phyloP scores from a whole-genome alignment of 208 protist genomes.

The Crithidia brevicula region DNA sequence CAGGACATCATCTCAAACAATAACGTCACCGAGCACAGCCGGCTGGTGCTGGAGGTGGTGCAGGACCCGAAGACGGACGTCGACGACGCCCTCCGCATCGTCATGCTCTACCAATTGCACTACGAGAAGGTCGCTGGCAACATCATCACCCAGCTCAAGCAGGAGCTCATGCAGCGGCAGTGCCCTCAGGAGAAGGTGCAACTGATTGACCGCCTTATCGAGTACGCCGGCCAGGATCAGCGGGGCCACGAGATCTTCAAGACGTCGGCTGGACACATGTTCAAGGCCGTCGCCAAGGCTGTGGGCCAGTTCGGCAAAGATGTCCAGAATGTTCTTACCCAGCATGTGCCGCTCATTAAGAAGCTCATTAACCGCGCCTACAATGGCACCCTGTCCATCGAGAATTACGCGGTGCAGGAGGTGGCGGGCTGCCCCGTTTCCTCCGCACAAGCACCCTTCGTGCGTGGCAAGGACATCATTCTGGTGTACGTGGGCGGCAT shows the following conservation, averaged over 20 bases:
- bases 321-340: slow-evolving; percentile 97
- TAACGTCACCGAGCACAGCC: slow-evolving; percentile 78
- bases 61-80: slow-evolving; percentile 85
- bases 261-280: slow-evolving; percentile 70
- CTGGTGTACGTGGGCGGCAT: slow-evolving; percentile 83
- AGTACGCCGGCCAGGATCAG: slow-evolving; percentile 65
- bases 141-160: slow-evolving; percentile 69
- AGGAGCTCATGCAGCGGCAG: slow-evolving; percentile 60
- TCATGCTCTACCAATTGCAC: slow-evolving; percentile 79
- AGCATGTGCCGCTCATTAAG: slow-evolving; percentile 94
- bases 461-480: slow-evolving; percentile 85
- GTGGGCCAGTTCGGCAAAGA: slow-evolving; percentile 87
- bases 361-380: slow-evolving; percentile 89
- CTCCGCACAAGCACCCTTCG: slow-evolving; percentile 44
- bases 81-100: slow-evolving; percentile 78
- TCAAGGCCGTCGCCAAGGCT: slow-evolving; percentile 79
- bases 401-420: slow-evolving; percentile 71
- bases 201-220: slow-evolving; percentile 75
- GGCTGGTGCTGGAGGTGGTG: slow-evolving; percentile 77
- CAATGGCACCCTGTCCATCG: slow-evolving; percentile 77
- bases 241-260: slow-evolving; percentile 81
- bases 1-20: slow-evolving; percentile 84
- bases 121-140: slow-evolving; percentile 79
- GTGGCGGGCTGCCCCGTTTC: slow-evolving; percentile 66
- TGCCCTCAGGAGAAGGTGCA: slow-evolving; percentile 66